These are phyloP conservation scores for Eutrema yunnanense DNA, from an alignment of 345 rosid species.

Conservation along the genomic window DNA sequence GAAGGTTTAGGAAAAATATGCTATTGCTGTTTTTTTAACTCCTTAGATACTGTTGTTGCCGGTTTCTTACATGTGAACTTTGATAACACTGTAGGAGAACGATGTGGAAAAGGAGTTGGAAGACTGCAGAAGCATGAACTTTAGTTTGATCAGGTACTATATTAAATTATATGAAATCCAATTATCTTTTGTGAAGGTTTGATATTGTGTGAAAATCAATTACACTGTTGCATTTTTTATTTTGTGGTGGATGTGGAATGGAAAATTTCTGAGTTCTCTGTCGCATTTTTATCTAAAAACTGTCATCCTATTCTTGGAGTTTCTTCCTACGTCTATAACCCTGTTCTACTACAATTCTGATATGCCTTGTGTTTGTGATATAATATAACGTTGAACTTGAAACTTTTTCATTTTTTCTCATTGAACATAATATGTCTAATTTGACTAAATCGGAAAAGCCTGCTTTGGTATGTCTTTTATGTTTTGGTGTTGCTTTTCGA, in stretches of 20 bases:
- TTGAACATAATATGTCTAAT: neutral
- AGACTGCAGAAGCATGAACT: conserved; percentile 60
- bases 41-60: conserved; percentile 4
- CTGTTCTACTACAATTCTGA: neutral
- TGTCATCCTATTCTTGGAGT: neutral
- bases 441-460: neutral
- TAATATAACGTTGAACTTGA: neutral
- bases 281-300: neutral
- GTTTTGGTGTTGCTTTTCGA: conserved; percentile 16
- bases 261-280: neutral
- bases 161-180: neutral
- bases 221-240: conserved; percentile 9
- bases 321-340: neutral
- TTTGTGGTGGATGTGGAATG: neutral
- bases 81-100: conserved; percentile 40
- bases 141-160: conserved; percentile 56
- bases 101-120: conserved; percentile 50
- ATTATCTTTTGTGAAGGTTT: conserved; percentile 7
- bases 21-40: conserved; percentile 2
- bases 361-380: conserved; percentile 7
- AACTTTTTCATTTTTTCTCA: neutral
- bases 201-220: neutral
- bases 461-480: conserved; percentile 8
- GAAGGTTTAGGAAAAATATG: conserved; percentile 34
- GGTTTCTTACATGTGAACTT: conserved; percentile 19